Evolutionary conservation across 306 rosid genomes (phyloP).

Genomic region (Alnus rubra): DNA sequence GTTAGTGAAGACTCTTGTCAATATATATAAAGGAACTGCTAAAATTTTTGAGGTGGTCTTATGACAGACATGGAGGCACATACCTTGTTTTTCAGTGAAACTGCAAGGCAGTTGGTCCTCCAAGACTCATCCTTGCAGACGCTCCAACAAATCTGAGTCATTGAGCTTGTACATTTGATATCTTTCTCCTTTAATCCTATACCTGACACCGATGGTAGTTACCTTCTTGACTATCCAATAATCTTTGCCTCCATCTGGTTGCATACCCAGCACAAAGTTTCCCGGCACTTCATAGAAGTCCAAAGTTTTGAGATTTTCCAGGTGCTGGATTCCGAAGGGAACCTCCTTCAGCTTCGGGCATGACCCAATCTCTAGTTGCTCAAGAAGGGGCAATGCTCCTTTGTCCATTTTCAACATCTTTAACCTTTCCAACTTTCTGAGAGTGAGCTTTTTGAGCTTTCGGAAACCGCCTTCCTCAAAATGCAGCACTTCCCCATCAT

Average conservation of each 20-base stretch:
- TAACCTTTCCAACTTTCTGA: not conserved
- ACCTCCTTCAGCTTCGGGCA: slow-evolving; percentile 11
- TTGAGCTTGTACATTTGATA: not conserved
- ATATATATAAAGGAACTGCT: too few species aligned
- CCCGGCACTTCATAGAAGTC: not conserved
- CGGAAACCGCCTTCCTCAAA: slow-evolving; percentile 3
- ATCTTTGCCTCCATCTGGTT: not conserved
- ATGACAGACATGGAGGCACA: too few species aligned
- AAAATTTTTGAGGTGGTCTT: not conserved
- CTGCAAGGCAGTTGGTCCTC: too few species aligned
- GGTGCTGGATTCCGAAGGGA: slow-evolving; percentile 2
- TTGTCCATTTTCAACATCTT: not conserved
- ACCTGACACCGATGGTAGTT: not conserved
- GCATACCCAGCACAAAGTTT: not conserved
- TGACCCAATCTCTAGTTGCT: slow-evolving; percentile 3
- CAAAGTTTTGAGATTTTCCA: not conserved
- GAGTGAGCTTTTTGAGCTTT: not conserved
- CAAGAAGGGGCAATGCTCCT: slow-evolving; percentile 5
- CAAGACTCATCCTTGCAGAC: too few species aligned
- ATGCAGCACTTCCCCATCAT: slow-evolving; percentile 13
- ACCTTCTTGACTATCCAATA: not conserved
- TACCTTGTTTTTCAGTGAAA: too few species aligned
- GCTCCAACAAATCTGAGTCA: not conserved
- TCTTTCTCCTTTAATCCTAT: not conserved
- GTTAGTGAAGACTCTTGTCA: not conserved